Evolutionary conservation across 768 basidiomycete species (phyloP).

Genomic region (Boletus insuetus): DNA sequence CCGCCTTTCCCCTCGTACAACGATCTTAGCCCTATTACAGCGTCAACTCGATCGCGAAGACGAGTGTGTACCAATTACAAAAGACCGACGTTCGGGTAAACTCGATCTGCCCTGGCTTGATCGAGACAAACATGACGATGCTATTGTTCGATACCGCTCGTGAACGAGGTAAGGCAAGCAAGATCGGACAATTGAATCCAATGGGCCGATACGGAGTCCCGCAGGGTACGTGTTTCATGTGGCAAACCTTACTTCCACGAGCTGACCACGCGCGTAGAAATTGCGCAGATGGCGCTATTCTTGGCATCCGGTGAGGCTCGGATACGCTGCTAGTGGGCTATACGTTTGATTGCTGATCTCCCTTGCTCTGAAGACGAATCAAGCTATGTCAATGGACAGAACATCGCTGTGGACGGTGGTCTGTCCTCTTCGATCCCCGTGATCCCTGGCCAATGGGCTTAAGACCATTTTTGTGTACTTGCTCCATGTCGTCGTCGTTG

Average conservation of each 20-base stretch:
- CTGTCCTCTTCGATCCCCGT: constrained; percentile 78
- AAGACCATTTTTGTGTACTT: constrained; percentile 10
- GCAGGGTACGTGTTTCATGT: constrained; percentile 50
- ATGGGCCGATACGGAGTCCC: constrained; percentile 78
- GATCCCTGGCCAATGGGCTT: constrained; percentile 71
- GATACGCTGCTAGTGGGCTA: neutral
- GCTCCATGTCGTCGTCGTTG: neutral
- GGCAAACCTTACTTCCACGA: constrained; percentile 13
- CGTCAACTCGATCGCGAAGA: constrained; percentile 87
- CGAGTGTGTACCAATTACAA: constrained; percentile 73
- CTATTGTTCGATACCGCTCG: constrained; percentile 77
- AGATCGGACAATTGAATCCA: constrained; percentile 81
- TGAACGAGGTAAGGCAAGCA: constrained; percentile 64
- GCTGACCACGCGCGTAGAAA: constrained; percentile 49
- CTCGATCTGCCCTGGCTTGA: constrained; percentile 86
- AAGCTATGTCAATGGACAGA: constrained; percentile 91
- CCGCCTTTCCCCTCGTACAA: neutral
- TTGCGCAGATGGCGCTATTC: constrained; percentile 83
- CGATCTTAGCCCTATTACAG: constrained; percentile 36
- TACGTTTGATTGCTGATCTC: constrained; percentile 6
- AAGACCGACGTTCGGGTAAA: constrained; percentile 86
- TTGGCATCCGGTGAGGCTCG: constrained; percentile 72
- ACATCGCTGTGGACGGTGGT: constrained; percentile 84
- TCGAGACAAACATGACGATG: constrained; percentile 91
- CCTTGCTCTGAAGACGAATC: constrained; percentile 60